Percentiles rank a stretch among this genome's conserved stretches.
phyloP scores from a whole-genome alignment of 805 yeast genomes.

The Nakazawaea ambrosiae region DNA sequence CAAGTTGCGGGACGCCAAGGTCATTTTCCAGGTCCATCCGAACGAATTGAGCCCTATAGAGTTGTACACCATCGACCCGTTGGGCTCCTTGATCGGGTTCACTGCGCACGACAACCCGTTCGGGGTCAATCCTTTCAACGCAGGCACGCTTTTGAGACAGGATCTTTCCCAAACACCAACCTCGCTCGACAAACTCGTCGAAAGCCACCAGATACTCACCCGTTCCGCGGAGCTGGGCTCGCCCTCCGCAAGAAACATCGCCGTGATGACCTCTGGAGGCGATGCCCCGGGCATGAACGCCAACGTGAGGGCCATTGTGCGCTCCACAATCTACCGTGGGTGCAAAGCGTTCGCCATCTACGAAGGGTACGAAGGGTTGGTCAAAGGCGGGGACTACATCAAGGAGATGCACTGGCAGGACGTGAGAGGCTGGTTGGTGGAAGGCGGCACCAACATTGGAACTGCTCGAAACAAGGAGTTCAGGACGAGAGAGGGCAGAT shows the following conservation, averaged over 20 bases:
- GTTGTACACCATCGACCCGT: constrained; percentile 72
- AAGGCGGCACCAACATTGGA: constrained; percentile 75
- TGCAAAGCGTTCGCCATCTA: constrained; percentile 89
- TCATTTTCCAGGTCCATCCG: constrained; percentile 56
- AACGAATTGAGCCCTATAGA: constrained; percentile 70
- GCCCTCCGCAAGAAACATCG: constrained; percentile 47
- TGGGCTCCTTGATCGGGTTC: constrained; percentile 79
- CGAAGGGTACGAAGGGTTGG: constrained; percentile 94
- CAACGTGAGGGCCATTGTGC: constrained; percentile 88
- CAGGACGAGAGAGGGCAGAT: constrained; percentile 58
- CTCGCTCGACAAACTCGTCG: neutral
- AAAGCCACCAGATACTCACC: neutral
- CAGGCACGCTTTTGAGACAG: constrained; percentile 6
- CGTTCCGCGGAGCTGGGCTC: neutral
- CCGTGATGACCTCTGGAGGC: constrained; percentile 98
- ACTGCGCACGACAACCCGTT: constrained; percentile 54
- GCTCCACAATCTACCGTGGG: constrained; percentile 80
- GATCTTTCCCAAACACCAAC: neutral
- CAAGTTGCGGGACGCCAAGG: constrained; percentile 23
- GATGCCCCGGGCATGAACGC: constrained; percentile 99
- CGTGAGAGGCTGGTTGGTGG: constrained; percentile 62
- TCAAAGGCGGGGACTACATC: constrained; percentile 72
- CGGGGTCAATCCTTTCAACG: constrained; percentile 18
- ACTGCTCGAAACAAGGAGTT: constrained; percentile 70
- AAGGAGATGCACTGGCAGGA: constrained; percentile 65